These are phyloP conservation scores for Diaporthe citrichinensis DNA, from an alignment of 2,329 filamentous ascomycete genomes.

Conservation along the genomic window DNA sequence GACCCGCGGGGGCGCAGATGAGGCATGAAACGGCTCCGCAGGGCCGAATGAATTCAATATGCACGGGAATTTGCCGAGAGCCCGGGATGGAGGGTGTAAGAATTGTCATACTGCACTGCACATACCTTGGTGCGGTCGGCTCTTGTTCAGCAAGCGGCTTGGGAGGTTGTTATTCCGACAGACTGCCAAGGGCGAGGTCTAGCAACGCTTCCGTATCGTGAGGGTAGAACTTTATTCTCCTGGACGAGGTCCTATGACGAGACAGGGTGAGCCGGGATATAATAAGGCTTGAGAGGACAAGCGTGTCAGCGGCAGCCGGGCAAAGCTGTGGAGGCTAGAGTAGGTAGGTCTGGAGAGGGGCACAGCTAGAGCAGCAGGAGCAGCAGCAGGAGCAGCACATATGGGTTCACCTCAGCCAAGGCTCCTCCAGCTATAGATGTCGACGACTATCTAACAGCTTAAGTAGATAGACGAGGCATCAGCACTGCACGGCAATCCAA, in stretches of 20 bases:
- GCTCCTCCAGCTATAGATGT: not conserved
- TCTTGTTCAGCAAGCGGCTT: not conserved
- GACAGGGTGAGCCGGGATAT: constrained; percentile 27
- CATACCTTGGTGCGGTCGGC: constrained; percentile 17
- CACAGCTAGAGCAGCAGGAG: not conserved
- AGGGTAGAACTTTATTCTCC: constrained; percentile 12
- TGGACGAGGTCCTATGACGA: not conserved
- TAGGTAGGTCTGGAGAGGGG: not conserved
- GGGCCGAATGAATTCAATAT: constrained; percentile 40
- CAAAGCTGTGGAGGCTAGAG: not conserved
- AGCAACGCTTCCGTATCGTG: constrained; percentile 6
- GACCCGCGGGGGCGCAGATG: not conserved
- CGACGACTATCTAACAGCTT: too few relatives aligned
- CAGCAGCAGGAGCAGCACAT: not conserved
- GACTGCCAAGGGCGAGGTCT: constrained; percentile 26
- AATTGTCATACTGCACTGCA: constrained; percentile 7
- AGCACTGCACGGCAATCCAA: not conserved
- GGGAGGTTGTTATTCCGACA: constrained; percentile 4
- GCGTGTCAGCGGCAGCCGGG: constrained; percentile 8
- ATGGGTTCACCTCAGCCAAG: constrained; percentile 16
- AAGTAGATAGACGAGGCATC: not conserved
- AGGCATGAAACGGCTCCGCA: constrained; percentile 39
- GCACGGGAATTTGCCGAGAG: constrained; percentile 35
- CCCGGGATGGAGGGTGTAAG: constrained; percentile 32
- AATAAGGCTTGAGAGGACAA: not conserved